Evolutionary conservation across 139 green algal genomes (phyloP).

Genomic region (Tetradesmus lagerheimii): DNA sequence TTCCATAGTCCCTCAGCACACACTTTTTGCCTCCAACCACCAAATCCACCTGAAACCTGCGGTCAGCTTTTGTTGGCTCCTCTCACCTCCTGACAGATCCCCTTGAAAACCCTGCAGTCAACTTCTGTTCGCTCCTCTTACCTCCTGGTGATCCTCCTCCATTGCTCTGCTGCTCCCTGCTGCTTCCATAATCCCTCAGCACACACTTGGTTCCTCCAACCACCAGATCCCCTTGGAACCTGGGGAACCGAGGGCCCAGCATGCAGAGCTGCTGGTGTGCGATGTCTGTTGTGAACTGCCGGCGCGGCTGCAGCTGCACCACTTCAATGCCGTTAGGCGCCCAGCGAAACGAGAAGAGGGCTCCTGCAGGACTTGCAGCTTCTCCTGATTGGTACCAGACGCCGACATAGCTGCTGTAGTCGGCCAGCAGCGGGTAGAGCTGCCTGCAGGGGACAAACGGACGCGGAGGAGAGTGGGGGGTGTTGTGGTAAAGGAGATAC

Average conservation of each 20-base stretch:
- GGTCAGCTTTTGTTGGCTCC: no score
- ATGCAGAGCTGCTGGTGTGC: background rate
- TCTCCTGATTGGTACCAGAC: background rate
- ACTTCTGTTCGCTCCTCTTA: background rate
- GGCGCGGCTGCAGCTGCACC: background rate
- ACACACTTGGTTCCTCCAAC: conserved; percentile 27
- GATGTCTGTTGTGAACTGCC: background rate
- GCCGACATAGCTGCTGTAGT: background rate
- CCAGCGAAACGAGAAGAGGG: conserved; percentile 42
- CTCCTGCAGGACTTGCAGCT: background rate
- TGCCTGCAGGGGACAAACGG: conserved; percentile 24
- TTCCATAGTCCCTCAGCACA: conserved; percentile 8
- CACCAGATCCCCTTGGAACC: background rate
- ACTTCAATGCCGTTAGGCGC: conserved; percentile 11
- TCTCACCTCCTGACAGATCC: no score
- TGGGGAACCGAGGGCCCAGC: conserved; percentile 1
- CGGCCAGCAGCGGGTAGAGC: conserved; percentile 8
- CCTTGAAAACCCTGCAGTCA: background rate
- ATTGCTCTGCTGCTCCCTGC: background rate
- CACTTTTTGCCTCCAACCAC: conserved; percentile 21
- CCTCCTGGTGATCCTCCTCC: background rate
- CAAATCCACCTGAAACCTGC: no score
- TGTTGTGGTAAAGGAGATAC: no score
- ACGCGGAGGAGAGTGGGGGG: no score
- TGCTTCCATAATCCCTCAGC: conserved; percentile 9